Base-by-base conservation (phyloP, 169 alveolate genomes). In the Eimeria acervulina region DNA sequence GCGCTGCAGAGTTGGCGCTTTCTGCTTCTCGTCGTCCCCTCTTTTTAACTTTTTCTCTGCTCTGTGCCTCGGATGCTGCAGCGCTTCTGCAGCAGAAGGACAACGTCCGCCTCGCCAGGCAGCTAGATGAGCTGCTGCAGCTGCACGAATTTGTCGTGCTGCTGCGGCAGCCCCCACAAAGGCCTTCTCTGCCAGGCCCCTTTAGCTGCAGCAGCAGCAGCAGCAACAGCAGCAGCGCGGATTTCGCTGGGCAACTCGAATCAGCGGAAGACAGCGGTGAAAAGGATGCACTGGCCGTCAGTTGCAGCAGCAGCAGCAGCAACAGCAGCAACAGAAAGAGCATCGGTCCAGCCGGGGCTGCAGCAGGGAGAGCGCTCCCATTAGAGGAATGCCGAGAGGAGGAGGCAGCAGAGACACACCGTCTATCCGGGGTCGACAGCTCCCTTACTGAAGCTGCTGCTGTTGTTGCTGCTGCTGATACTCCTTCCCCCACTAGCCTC, bases 61-160 rank as follows among this genome's bases (percentile, higher is more conserved):
- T 76, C 59, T 40, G 87, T 36, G 87, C 87, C 12, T 17, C 87
- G 12, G 87, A 76, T 26, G 87, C 87, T 33, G 59, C 87, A 17
- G 59, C 87, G 21, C 87, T 76, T 31, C 87, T 76, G 52, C 87
- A 76, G 33, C 59, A 40, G 33, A 44, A 76, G 31, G 52, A 76
- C 33, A 59, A 28, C 12, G 36, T 76, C 63, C 87, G 47, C 12
- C 61, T 76, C 33, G 87, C 87, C 52, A 76, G 87, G 38, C 63
- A 76, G 61, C 87, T 76, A 31, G 87, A 76, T 28, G 52, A 38
- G 61, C 59, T 76, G 21, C 23, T 76, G 26, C 87, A 76, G 87
- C 87, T 76, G 19, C 87, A 76, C 59, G 38, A 36, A 17, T 12
- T 76, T 31, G 87, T 76, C 36, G 36, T 42, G 10, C 63, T 21